Conservation (phyloP, 257 asterid species). For the Plantago elongata region DNA sequence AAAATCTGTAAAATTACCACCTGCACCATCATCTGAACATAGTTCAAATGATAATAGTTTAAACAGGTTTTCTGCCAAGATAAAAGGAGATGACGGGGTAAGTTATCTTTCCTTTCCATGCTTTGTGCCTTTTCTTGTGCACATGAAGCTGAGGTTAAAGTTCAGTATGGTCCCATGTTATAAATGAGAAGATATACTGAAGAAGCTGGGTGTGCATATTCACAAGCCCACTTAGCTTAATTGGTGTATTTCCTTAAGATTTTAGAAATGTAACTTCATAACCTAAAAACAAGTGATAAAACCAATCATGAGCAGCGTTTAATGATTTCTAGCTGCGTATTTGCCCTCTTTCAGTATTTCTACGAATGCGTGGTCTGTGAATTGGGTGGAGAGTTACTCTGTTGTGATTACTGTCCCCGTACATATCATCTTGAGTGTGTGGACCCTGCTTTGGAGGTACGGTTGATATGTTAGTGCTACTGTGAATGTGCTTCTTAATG, state of each 20-base stretch:
- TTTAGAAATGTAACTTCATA: not conserved
- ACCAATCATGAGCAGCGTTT: not conserved
- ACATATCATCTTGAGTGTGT: constrained; percentile 58
- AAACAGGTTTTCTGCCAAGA: constrained; percentile 35
- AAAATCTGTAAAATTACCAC: constrained; percentile 27
- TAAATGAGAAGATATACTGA: not conserved
- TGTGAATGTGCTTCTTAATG: not conserved
- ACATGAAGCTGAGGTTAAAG: constrained; percentile 5
- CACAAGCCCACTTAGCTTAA: constrained; percentile 6
- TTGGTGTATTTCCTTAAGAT: constrained; percentile 8
- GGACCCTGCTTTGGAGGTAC: constrained; percentile 69
- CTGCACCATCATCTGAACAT: constrained; percentile 27
- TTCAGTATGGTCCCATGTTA: not conserved
- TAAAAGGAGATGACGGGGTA: constrained; percentile 71
- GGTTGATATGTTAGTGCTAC: constrained; percentile 8
- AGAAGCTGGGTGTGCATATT: constrained; percentile 1
- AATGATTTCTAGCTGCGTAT: not conserved
- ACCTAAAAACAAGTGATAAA: not conserved
- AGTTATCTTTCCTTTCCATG: constrained; percentile 17
- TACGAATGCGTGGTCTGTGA: constrained; percentile 41
- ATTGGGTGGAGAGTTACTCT: constrained; percentile 57
- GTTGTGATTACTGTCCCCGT: constrained; percentile 60
- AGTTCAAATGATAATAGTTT: constrained; percentile 24
- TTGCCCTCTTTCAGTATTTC: constrained; percentile 19
- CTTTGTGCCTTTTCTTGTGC: constrained; percentile 3